These are phyloP conservation scores for Naematelia aurantialba DNA, from an alignment of 768 basidiomycete genomes.

Conservation along the genomic window DNA sequence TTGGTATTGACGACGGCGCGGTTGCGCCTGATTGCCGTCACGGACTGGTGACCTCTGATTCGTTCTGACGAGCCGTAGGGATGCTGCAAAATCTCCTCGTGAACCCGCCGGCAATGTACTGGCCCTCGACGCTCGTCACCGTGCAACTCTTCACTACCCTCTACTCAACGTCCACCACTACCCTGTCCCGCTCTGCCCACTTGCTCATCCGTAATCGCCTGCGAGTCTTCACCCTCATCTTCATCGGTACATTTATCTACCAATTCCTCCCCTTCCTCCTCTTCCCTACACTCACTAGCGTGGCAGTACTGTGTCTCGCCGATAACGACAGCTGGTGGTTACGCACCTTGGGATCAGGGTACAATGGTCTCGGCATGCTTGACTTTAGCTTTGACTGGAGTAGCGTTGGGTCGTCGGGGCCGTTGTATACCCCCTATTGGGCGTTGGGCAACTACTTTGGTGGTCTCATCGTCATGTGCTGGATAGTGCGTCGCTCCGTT, in stretches of 20 bases:
- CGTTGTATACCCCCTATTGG: slow-evolving; percentile 50
- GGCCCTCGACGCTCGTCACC: slow-evolving; percentile 47
- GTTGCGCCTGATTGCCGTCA: too few species aligned
- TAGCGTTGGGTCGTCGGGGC: slow-evolving; percentile 43
- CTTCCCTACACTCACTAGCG: slow-evolving; percentile 48
- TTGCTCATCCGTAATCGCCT: slow-evolving; percentile 26
- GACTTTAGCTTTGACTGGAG: slow-evolving; percentile 51
- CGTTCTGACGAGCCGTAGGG: slow-evolving; percentile 25
- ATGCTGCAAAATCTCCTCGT: slow-evolving; percentile 49
- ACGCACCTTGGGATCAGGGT: slow-evolving; percentile 46
- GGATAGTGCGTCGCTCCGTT: slow-evolving; percentile 44
- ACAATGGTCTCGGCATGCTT: slow-evolving; percentile 46
- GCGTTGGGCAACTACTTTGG: slow-evolving; percentile 49
- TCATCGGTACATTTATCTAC: slow-evolving; percentile 23
- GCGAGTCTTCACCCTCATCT: slow-evolving; percentile 32
- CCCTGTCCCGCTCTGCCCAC: slow-evolving; percentile 17
- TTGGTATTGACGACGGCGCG: too few species aligned
- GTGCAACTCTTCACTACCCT: slow-evolving; percentile 51
- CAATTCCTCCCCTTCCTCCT: slow-evolving; percentile 50
- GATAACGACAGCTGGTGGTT: slow-evolving; percentile 42
- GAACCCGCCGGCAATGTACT: slow-evolving; percentile 46
- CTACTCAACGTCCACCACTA: slow-evolving; percentile 32
- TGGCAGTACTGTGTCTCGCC: slow-evolving; percentile 47
- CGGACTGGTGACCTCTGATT: too few species aligned
- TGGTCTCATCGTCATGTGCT: slow-evolving; percentile 46